Conservation (phyloP, 2,329 filamentous ascomycete genomes). For the Calonectria honghensis region DNA sequence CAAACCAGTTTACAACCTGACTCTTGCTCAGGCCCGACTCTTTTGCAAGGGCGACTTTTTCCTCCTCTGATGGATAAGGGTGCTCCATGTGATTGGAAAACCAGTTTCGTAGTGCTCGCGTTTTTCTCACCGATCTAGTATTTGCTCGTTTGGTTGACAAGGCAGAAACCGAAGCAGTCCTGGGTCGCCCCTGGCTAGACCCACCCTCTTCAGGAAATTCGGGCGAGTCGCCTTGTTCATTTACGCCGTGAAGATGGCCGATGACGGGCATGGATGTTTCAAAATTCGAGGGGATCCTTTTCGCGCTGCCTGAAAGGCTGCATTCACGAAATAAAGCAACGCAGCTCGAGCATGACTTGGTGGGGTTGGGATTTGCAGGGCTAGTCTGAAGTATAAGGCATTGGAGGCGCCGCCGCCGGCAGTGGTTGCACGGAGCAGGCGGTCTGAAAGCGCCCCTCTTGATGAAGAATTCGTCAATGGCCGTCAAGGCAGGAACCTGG, state of each 20-base stretch:
- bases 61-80: conserved; percentile 69
- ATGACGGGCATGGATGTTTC: conserved; percentile 68
- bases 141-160: conserved; percentile 58
- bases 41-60: conserved; percentile 62
- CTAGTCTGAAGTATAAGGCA: conserved; percentile 69
- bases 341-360: conserved; percentile 69
- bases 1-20: conserved; percentile 70
- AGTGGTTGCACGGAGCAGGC: conserved; percentile 65
- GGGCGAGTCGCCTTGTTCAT: conserved; percentile 59
- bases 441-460: conserved; percentile 66
- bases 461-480: conserved; percentile 62
- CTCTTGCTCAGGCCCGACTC: conserved; percentile 67
- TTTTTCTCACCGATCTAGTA: conserved; percentile 66
- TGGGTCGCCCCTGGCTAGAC: conserved; percentile 7
- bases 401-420: conserved; percentile 65
- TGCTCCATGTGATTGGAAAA: conserved; percentile 66
- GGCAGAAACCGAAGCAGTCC: conserved; percentile 37
- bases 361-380: conserved; percentile 68
- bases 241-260: conserved; percentile 69
- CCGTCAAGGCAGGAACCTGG: conserved; percentile 43
- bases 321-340: conserved; percentile 70
- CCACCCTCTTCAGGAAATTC: conserved; percentile 38
- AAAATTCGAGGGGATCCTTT: conserved; percentile 66
- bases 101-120: conserved; percentile 67
- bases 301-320: conserved; percentile 66